Conservation (phyloP, 1,284 basidiomycete genomes). For the Cutaneotrichosporon sp. region DNA sequence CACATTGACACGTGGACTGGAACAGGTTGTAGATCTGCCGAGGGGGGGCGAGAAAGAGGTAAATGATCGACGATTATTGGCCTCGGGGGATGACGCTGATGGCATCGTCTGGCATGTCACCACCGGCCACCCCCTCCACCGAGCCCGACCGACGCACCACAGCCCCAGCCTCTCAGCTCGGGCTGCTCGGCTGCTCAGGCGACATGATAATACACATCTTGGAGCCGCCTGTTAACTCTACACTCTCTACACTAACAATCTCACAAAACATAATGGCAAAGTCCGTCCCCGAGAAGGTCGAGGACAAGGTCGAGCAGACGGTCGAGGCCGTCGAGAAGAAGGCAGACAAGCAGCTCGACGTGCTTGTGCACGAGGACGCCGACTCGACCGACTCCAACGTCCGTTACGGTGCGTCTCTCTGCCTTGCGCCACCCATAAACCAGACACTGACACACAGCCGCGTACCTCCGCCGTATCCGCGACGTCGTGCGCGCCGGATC, state of each 20-base stretch:
- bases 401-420: constrained; percentile 48
- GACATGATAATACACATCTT: neutral
- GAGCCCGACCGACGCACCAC: too few relatives aligned
- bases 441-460: constrained; percentile 49
- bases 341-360: constrained; percentile 9
- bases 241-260: neutral
- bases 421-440: neutral
- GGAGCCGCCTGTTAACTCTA: too few relatives aligned
- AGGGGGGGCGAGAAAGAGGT: neutral
- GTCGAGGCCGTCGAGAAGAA: constrained; percentile 9
- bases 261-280: neutral
- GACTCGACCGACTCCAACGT: constrained; percentile 53
- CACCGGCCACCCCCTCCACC: too few relatives aligned
- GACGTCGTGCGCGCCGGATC: constrained; percentile 73
- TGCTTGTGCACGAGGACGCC: constrained; percentile 24
- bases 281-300: neutral
- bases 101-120: neutral
- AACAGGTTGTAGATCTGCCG: too few relatives aligned
- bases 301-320: constrained; percentile 1
- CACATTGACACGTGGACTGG: neutral
- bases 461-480: constrained; percentile 75
- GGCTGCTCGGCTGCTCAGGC: neutral
- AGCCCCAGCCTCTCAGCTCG: too few relatives aligned
- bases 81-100: constrained; percentile 1
- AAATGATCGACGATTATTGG: neutral